Conservation (phyloP, 139 green algal species). For the Chlamydomonas incerta region DNA sequence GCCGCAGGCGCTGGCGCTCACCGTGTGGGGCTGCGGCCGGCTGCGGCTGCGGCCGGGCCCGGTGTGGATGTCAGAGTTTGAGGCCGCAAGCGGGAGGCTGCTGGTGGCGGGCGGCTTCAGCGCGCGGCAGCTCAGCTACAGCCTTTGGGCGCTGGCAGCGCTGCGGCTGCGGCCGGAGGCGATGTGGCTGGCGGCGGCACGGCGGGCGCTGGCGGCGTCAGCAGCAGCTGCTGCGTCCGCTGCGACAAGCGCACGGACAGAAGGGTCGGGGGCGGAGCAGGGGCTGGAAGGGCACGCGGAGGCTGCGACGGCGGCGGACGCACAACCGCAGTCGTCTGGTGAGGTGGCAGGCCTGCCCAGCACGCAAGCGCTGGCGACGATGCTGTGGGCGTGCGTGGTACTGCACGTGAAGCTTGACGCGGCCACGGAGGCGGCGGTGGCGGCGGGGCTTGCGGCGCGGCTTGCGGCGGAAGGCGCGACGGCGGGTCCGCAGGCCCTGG, state of each 20-base stretch:
- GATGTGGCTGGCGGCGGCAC: slow-evolving; percentile 2
- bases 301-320: background rate
- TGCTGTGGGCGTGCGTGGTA: slow-evolving; percentile 27
- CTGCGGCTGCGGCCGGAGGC: slow-evolving; percentile 21
- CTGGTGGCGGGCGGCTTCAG: slow-evolving; percentile 10
- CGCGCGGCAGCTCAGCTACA: slow-evolving; percentile 24
- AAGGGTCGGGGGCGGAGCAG: background rate
- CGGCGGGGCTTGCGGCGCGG: background rate
- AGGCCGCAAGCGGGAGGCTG: background rate
- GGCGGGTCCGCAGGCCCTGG: background rate
- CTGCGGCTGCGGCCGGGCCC: slow-evolving; percentile 33
- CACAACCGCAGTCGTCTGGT: background rate
- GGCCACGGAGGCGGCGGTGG: background rate
- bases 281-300: background rate
- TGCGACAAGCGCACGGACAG: background rate
- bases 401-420: background rate
- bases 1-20: slow-evolving; percentile 21
- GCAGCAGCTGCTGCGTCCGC: background rate
- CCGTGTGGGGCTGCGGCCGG: slow-evolving; percentile 46
- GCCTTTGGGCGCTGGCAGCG: slow-evolving; percentile 44
- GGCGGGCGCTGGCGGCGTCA: background rate
- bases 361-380: background rate
- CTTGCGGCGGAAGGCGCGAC: background rate
- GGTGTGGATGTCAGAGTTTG: slow-evolving; percentile 40
- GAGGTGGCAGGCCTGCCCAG: too few species aligned